Base-by-base conservation (phyloP, 768 basidiomycete genomes). In the Tephrocybe sp. region DNA sequence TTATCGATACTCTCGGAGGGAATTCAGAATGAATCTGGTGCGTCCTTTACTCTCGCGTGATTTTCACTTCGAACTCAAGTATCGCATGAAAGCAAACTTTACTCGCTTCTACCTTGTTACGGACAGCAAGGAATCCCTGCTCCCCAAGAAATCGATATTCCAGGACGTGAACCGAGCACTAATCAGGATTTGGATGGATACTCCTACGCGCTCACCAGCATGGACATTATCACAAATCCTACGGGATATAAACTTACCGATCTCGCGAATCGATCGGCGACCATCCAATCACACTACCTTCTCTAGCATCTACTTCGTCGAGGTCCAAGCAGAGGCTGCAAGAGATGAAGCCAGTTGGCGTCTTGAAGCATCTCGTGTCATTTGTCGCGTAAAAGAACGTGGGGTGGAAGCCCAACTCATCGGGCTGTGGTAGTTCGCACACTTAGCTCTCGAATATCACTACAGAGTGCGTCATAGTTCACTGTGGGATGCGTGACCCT, bases 81-180 rank as follows among this genome's bases (percentile, higher is more conserved):
- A 19, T 38, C 35, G 40, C 48, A 34, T 33, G 13, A 38, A 31
- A 89, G 88, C 65, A 16, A 89, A 89, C 57, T 79, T 72, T 45
- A 89, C 88, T 5, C 79, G 86, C 36, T 89, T 89, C 67, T 86
- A 79, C 57, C 67, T 88, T 40, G 56, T 88, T 50, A 69, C 77
- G 3, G 64, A 69, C 26, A 68, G 72, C 12, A 60, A 58, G 32
- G 61, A 72, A 3, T 52, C 55, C 16, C 9, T 34, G 47, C 7
- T 55, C 34, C 39, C 55, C 38, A 51, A 56, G 46, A 30, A 32
- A 41, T 34, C 17, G 30, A 22, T 30, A 17, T 35, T 45, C 40
- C 46, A 39, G 40, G 22, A 49, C 31, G 47, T 49, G 33, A 54
- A 57, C 41, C 69, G 63, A 43, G 73, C 68, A 23, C 64, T 76